Percentiles rank a stretch among this genome's conserved stretches.
phyloP scores from a whole-genome alignment of 805 yeast genomes.

The Brettanomyces custersianus region DNA sequence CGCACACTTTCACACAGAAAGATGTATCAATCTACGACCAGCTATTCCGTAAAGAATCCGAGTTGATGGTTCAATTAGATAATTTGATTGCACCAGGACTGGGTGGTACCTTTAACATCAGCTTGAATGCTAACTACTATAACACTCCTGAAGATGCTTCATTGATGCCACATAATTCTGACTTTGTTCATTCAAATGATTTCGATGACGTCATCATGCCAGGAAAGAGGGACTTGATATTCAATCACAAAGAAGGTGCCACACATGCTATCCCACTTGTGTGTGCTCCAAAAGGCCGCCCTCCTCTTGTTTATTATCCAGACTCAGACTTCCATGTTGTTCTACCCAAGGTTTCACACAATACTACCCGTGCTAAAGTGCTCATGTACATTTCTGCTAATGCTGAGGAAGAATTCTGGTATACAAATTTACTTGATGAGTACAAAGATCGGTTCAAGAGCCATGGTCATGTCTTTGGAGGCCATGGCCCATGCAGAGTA shows the following conservation, averaged over 20 bases:
- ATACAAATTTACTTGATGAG: conserved; percentile 46
- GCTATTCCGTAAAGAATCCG: conserved; percentile 36
- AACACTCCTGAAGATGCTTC: conserved; percentile 14
- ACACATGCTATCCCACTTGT: conserved; percentile 32
- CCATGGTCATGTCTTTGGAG: conserved; percentile 33
- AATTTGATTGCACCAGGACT: conserved; percentile 46
- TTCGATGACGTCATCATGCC: conserved; percentile 15
- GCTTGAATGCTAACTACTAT: conserved; percentile 44
- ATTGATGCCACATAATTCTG: conserved; percentile 5
- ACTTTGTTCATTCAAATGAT: conserved; percentile 4
- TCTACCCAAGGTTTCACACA: conserved; percentile 39
- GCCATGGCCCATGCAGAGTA: conserved; percentile 67
- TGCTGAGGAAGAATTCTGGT: conserved; percentile 82
- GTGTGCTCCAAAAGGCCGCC: conserved; percentile 13
- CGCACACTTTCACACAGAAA: conserved; percentile 43
- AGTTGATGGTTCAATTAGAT: conserved; percentile 52
- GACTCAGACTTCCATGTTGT: conserved; percentile 26
- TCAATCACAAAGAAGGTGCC: conserved; percentile 29
- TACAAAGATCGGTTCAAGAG: conserved; percentile 30
- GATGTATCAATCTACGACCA: conserved; percentile 52
- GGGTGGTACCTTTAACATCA: conserved; percentile 52
- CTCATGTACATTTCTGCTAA: conserved; percentile 65
- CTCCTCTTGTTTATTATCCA: conserved; percentile 43
- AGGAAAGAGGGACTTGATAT: conserved; percentile 16
- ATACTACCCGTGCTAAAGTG: conserved; percentile 52